Evolutionary conservation across 768 basidiomycete species (phyloP).

Genomic region (Agaricus blazei): DNA sequence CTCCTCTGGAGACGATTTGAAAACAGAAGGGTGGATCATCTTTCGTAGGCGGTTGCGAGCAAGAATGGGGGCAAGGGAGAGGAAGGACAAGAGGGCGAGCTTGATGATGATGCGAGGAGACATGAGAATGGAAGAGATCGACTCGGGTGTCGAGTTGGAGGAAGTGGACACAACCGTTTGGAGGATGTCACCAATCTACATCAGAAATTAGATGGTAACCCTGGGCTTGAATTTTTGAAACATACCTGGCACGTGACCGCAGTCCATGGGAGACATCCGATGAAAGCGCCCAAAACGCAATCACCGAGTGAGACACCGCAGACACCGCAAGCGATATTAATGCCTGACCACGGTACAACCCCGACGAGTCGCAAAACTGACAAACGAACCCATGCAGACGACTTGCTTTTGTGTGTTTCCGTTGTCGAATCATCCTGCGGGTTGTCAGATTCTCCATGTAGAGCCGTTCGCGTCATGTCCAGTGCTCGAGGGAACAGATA

Average conservation of each 20-base stretch:
- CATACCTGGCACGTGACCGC: conserved; percentile 85
- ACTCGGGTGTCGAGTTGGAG: conserved; percentile 58
- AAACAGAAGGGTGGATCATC: conserved; percentile 38
- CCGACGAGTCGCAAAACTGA: conserved; percentile 87
- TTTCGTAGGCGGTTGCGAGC: conserved; percentile 61
- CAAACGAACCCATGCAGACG: conserved; percentile 76
- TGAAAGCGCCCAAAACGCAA: conserved; percentile 78
- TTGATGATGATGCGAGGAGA: conserved; percentile 83
- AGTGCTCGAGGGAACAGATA: conserved; percentile 81
- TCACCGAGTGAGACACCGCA: conserved; percentile 74
- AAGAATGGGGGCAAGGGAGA: conserved; percentile 85
- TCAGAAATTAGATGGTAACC: conserved; percentile 14
- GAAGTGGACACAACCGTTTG: conserved; percentile 76
- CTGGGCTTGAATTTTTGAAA: conserved; percentile 17
- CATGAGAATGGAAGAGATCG: conserved; percentile 78
- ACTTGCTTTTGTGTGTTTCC: conserved; percentile 24
- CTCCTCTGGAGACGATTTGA: conserved; percentile 17
- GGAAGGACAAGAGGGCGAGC: conserved; percentile 73
- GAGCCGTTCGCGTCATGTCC: conserved; percentile 75
- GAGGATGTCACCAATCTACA: conserved; percentile 80
- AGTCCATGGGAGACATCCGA: conserved; percentile 84
- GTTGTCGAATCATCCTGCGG: conserved; percentile 30
- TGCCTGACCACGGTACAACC: conserved; percentile 94
- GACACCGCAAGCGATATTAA: conserved; percentile 95
- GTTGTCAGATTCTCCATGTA: conserved; percentile 61